Evolutionary conservation across 2,329 filamentous ascomycete species (phyloP).

Genomic region (Proliferodiscus dingleyae): DNA sequence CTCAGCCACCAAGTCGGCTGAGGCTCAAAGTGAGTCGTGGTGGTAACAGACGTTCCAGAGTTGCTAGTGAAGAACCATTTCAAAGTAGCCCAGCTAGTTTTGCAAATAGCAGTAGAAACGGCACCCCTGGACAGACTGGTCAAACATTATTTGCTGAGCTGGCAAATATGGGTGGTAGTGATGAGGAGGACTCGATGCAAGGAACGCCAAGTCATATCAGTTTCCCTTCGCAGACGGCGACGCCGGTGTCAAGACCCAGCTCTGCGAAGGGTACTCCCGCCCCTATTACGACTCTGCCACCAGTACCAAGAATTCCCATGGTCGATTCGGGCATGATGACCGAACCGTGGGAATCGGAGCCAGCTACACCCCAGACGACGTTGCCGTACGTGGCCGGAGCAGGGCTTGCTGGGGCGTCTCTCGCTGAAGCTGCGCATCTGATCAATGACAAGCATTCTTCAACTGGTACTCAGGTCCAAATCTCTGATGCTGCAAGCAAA

Average conservation of each 20-base stretch:
- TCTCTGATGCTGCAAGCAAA: slow-evolving; percentile 28
- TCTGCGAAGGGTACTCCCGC: slow-evolving; percentile 32
- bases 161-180: slow-evolving; percentile 67
- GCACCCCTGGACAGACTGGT: slow-evolving; percentile 47
- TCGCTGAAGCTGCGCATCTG: slow-evolving; percentile 12
- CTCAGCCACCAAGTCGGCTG: slow-evolving; percentile 62
- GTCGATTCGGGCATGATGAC: slow-evolving; percentile 58
- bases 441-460: slow-evolving; percentile 16
- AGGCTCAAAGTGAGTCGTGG: slow-evolving; percentile 67
- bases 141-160: slow-evolving; percentile 92
- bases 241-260: slow-evolving; percentile 34
- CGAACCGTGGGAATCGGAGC: slow-evolving; percentile 45
- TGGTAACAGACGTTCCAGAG: slow-evolving; percentile 54
- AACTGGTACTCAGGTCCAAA: slow-evolving; percentile 17
- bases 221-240: slow-evolving; percentile 38
- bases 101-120: slow-evolving; percentile 42
- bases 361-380: slow-evolving; percentile 18
- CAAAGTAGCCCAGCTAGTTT: slow-evolving; percentile 57
- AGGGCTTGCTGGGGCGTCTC: slow-evolving; percentile 16
- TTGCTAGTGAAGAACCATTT: slow-evolving; percentile 54
- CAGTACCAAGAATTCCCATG: slow-evolving; percentile 48
- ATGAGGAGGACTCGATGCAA: slow-evolving; percentile 59
- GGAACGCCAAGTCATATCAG: slow-evolving; percentile 50
- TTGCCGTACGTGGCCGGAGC: slow-evolving; percentile 17
- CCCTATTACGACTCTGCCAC: slow-evolving; percentile 46